Evolutionary conservation across 306 rosid genomes (phyloP).

Genomic region (Ammopiptanthus mongolicus): DNA sequence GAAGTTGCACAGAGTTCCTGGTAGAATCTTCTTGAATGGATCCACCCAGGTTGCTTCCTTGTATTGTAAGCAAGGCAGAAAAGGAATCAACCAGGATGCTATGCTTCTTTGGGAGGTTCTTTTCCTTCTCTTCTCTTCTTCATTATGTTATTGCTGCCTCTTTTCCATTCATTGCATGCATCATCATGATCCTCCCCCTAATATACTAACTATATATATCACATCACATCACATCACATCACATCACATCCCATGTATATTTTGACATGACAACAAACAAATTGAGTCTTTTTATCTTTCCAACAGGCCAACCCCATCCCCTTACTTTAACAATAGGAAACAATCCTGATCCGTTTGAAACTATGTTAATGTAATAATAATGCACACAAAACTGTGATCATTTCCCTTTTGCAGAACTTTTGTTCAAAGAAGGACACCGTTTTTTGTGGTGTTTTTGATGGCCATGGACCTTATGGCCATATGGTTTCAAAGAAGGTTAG

Average conservation of each 20-base stretch:
- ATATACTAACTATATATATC: too few species aligned
- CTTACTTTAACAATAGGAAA: too few species aligned
- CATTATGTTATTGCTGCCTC: background rate
- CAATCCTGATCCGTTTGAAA: too few species aligned
- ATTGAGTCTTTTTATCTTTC: too few species aligned
- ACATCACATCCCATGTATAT: too few species aligned
- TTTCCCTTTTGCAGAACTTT: constrained; percentile 40
- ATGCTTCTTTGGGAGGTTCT: constrained; percentile 92
- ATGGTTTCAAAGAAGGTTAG: constrained; percentile 75
- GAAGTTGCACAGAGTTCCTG: constrained; percentile 52
- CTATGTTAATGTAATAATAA: background rate
- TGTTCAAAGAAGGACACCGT: constrained; percentile 40
- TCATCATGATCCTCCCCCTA: background rate
- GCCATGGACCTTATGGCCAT: constrained; percentile 93
- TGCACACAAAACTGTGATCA: background rate
- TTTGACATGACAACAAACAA: too few species aligned
- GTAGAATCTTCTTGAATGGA: constrained; percentile 61
- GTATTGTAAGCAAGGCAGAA: constrained; percentile 61
- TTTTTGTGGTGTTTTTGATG: constrained; percentile 90
- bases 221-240: too few species aligned
- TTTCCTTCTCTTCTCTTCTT: background rate
- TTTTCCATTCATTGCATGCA: background rate
- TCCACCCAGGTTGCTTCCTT: constrained; percentile 53
- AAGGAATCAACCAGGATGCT: constrained; percentile 82
- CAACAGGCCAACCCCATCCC: too few species aligned